These are phyloP conservation scores for Styphnolobium japonicum DNA, from an alignment of 306 rosid species.

Conservation along the genomic window DNA sequence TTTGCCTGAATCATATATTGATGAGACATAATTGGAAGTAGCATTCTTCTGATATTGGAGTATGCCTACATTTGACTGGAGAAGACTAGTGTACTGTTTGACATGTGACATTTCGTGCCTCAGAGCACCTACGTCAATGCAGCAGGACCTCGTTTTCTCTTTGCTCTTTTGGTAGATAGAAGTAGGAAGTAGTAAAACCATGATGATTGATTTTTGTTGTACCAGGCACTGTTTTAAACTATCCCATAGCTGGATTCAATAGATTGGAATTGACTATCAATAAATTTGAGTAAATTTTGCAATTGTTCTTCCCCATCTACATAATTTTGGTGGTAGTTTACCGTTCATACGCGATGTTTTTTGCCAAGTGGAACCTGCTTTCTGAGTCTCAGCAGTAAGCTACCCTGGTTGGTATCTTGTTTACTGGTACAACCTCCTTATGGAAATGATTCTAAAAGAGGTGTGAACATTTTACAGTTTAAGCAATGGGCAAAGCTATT, in stretches of 20 bases:
- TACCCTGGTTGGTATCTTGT: neutral
- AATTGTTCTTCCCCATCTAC: neutral
- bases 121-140: neutral
- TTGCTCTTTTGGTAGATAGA: neutral
- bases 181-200: neutral
- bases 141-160: neutral
- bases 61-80: neutral
- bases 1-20: neutral
- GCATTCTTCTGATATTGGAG: neutral
- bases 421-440: neutral
- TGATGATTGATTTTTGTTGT: neutral
- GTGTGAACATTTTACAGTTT: neutral
- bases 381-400: neutral
- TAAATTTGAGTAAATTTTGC: neutral
- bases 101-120: neutral
- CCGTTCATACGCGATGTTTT: neutral
- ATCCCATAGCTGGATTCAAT: neutral
- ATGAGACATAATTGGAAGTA: neutral
- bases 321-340: neutral
- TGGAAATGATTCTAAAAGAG: neutral
- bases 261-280: neutral
- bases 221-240: neutral
- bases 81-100: neutral
- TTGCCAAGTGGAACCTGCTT: neutral
- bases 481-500: neutral